Evolutionary conservation across 768 basidiomycete species (phyloP).

Genomic region (Russula sp.): DNA sequence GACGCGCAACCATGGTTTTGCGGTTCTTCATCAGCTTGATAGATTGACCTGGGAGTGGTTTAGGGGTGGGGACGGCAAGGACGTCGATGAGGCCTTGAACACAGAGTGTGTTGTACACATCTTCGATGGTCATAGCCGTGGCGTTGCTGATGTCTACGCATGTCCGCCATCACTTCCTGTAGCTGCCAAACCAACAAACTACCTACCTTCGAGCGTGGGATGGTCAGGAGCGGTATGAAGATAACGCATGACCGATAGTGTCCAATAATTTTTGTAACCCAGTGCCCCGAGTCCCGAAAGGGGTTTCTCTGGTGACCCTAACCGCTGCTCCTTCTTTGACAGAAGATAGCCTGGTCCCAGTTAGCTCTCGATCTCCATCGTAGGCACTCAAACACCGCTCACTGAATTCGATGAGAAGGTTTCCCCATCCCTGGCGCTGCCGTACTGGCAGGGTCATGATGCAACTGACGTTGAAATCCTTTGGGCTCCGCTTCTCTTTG

Average conservation of each 20-base stretch:
- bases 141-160: slow-evolving; percentile 68
- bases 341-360: slow-evolving; percentile 74
- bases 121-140: slow-evolving; percentile 90
- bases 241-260: slow-evolving; percentile 77
- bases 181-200: slow-evolving; percentile 20
- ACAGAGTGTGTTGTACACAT: slow-evolving; percentile 67
- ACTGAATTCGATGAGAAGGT: slow-evolving; percentile 98
- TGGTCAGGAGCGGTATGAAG: slow-evolving; percentile 53
- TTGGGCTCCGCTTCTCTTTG: slow-evolving; percentile 95
- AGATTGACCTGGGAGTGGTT: slow-evolving; percentile 70
- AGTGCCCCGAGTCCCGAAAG: slow-evolving; percentile 87
- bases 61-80: slow-evolving; percentile 44
- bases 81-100: slow-evolving; percentile 71
- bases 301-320: slow-evolving; percentile 94
- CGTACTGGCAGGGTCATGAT: slow-evolving; percentile 98
- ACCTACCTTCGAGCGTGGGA: slow-evolving; percentile 69
- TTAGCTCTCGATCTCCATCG: slow-evolving; percentile 4
- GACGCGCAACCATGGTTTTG: slow-evolving; percentile 56
- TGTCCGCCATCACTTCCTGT: slow-evolving; percentile 21
- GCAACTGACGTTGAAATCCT: slow-evolving; percentile 97
- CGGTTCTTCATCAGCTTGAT: slow-evolving; percentile 69
- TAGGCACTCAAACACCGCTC: slow-evolving; percentile 32
- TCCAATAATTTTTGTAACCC: slow-evolving; percentile 97
- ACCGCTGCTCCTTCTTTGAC: slow-evolving; percentile 87
- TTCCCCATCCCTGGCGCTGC: slow-evolving; percentile 95